A percentile compares a stretch with the other conserved stretches of the same genome.
These are phyloP conservation scores for Pleurostoma richardsiae DNA, from an alignment of 2,329 filamentous ascomycete genomes.

Conservation along the genomic window DNA sequence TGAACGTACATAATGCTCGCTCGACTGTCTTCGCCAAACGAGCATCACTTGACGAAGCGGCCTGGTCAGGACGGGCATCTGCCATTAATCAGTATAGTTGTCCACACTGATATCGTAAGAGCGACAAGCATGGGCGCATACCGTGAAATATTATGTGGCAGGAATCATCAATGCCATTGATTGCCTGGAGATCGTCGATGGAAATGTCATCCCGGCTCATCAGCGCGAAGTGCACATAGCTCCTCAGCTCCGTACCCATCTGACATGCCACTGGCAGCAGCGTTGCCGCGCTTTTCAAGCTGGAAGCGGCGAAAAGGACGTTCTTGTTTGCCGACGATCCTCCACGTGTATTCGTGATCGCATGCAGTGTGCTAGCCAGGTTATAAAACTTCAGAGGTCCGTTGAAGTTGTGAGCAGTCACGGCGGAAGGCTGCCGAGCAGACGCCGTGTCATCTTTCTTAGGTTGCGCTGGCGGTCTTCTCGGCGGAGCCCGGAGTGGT, in stretches of 20 bases:
- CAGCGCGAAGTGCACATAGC: slow-evolving; percentile 76
- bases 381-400: slow-evolving; percentile 66
- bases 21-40: slow-evolving; percentile 62
- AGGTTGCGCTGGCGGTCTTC: slow-evolving; percentile 2
- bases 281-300: slow-evolving; percentile 64
- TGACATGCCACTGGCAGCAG: slow-evolving; percentile 80
- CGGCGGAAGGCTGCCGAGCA: slow-evolving; percentile 7
- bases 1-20: slow-evolving; percentile 55
- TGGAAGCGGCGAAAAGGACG: slow-evolving; percentile 75
- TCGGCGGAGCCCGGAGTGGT: slow-evolving; percentile 1
- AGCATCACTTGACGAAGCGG: slow-evolving; percentile 61
- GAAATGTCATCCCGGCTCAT: slow-evolving; percentile 69
- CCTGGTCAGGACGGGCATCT: slow-evolving; percentile 75
- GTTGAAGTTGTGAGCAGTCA: slow-evolving; percentile 48
- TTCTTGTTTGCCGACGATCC: slow-evolving; percentile 54
- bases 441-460: slow-evolving; percentile 4
- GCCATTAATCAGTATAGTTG: slow-evolving; percentile 2
- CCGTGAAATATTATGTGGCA: slow-evolving; percentile 64
- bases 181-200: slow-evolving; percentile 61
- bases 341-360: slow-evolving; percentile 49
- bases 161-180: slow-evolving; percentile 71
- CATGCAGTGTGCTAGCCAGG: slow-evolving; percentile 59
- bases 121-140: slow-evolving; percentile 17
- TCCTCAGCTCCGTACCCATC: slow-evolving; percentile 68
- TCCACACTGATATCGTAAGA: background rate